Evolutionary conservation across 2,329 filamentous ascomycete species (phyloP), one percentile per base, ranked within the genome.

Genomic region (Pyrenophora graminea): DNA sequence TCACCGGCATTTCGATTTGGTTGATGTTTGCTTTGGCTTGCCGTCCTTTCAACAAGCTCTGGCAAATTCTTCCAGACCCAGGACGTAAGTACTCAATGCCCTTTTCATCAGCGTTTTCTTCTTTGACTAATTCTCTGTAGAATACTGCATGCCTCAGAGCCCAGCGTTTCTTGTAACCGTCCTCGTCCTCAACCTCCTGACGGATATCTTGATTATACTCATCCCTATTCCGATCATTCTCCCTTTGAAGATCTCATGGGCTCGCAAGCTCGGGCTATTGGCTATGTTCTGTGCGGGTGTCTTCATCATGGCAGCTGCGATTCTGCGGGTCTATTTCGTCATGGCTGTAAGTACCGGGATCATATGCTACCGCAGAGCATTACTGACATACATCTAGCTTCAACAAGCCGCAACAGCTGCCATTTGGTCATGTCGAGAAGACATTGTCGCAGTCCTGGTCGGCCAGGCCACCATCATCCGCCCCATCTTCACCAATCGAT

Each of bases 391-490:
- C 13, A 6, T 15, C 5, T 12, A 48, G 56, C 56, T 50, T 19
- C 44, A 51, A 47, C 51, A 52, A 51, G 55, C 56, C 27, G 25
- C 55, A 23, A 59, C 49, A 21, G 55, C 58, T 10, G 73, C 74
- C 1, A 65, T 76, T 17, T 76, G 74, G 74, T 74, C 71, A 3
- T 68, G 71, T 21, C 69, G 72, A 10, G 73, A 76, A 51, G 71
- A 74, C 45, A 65, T 71, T n/a, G 68, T 75, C 6, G 72, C 69
- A 3, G 68, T 76, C 33, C 63, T 74, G 2, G 69, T 75, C 2
- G 71, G 70, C 4, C 70, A 76, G 38, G 67, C 72, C 0, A 71
- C 73, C 2, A 71, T 76, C 58, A 58, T 74, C 0, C 60, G 62
- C 1, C 71, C 73, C 17, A 19, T 62, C 12, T 56, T 62, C 39